Percentiles rank a stretch among this genome's conserved stretches.
Conservation (phyloP, 1,139 yeast genomes). For the Yamadazyma buinensis region DNA sequence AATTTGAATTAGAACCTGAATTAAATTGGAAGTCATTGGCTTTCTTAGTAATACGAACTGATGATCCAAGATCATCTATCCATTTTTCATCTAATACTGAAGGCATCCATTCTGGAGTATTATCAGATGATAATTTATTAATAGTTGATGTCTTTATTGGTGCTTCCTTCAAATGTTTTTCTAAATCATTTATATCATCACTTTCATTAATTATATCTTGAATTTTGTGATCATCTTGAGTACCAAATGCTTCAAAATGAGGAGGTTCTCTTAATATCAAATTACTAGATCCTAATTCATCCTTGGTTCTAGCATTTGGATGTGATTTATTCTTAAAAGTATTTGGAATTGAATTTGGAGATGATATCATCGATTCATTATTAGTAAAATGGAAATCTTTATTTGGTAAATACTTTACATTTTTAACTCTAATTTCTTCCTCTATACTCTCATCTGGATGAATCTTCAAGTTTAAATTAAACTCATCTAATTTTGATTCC, state of each 20-base stretch:
- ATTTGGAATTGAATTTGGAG: constrained; percentile 38
- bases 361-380: constrained; percentile 17
- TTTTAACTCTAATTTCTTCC: neutral
- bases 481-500: constrained; percentile 11
- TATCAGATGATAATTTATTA: constrained; percentile 10
- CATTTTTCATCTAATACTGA: constrained; percentile 35
- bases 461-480: constrained; percentile 9
- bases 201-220: neutral
- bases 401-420: constrained; percentile 33
- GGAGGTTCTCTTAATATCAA: constrained; percentile 1
- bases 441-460: constrained; percentile 1
- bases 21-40: constrained; percentile 14
- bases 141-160: constrained; percentile 13
- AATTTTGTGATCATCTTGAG: neutral
- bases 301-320: constrained; percentile 44
- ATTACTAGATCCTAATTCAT: constrained; percentile 8
- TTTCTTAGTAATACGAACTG: constrained; percentile 27
- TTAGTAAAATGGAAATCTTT: constrained; percentile 23
- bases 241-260: neutral
- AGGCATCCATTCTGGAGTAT: constrained; percentile 48
- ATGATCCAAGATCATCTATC: constrained; percentile 29
- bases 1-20: constrained; percentile 19
- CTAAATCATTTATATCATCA: constrained; percentile 1
- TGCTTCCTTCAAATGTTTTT: constrained; percentile 2
- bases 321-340: constrained; percentile 45